phyloP scores from a whole-genome alignment of 192 early-diverging fungal species.

The Coemansia sp. region DNA sequence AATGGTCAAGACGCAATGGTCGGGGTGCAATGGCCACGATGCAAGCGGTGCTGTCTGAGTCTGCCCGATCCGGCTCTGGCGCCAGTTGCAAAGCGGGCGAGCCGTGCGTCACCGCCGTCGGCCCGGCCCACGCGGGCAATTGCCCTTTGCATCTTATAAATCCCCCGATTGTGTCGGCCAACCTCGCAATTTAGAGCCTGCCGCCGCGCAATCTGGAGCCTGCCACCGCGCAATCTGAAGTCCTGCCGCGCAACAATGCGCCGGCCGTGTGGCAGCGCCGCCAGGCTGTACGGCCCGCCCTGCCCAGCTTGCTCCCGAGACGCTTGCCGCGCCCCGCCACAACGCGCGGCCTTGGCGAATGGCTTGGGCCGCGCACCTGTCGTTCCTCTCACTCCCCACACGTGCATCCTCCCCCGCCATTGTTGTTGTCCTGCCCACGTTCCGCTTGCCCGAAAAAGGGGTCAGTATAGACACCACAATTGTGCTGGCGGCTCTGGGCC shows the following conservation, averaged over 20 bases:
- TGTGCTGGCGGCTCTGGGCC: neutral
- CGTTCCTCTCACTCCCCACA: neutral
- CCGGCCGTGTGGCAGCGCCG: neutral
- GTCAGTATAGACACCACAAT: constrained; percentile 1
- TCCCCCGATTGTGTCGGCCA: too few species aligned
- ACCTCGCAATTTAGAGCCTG: neutral
- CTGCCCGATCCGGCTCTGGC: too few species aligned
- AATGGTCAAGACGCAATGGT: too few species aligned
- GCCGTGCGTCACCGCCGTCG: too few species aligned
- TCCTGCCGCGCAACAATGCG: neutral
- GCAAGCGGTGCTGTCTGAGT: too few species aligned
- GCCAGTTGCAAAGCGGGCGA: too few species aligned
- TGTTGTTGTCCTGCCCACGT: neutral
- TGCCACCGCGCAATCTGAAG: neutral
- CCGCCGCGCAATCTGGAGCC: neutral
- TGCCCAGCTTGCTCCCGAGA: neutral
- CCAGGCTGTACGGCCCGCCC: too few species aligned
- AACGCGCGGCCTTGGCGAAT: neutral
- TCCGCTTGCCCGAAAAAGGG: neutral
- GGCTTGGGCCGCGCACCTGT: neutral
- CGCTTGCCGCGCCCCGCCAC: neutral
- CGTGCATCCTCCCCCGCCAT: neutral
- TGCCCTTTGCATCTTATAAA: too few species aligned
- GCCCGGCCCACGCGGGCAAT: too few species aligned
- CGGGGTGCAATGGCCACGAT: too few species aligned